These are phyloP conservation scores for Cutaneotrichosporon sp. DNA, from an alignment of 1,284 basidiomycete genomes.

Conservation along the genomic window DNA sequence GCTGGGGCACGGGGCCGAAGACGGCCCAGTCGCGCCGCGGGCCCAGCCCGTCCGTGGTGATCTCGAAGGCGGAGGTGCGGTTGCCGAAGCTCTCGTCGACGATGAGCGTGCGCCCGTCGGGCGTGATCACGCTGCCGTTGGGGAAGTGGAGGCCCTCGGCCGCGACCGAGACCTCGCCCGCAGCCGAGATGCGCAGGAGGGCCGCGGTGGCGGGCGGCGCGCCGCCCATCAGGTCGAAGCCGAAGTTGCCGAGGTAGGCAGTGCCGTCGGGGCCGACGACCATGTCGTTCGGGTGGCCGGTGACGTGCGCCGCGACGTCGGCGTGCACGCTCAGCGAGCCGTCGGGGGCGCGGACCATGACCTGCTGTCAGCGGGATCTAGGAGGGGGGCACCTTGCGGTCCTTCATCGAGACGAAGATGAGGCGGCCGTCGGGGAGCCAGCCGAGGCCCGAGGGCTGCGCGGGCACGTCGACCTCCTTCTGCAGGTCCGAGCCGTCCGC, in stretches of 20 bases:
- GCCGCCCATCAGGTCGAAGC: constrained; percentile 15
- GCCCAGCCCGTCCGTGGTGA: constrained; percentile 6
- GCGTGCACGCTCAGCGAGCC: background rate
- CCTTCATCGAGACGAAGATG: constrained; percentile 11
- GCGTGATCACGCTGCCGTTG: constrained; percentile 10
- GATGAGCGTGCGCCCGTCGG: constrained; percentile 9
- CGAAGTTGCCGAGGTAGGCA: constrained; percentile 15
- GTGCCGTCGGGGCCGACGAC: constrained; percentile 10
- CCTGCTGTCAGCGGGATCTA: no score
- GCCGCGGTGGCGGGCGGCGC: background rate
- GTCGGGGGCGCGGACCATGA: constrained; percentile 7
- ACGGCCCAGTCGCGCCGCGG: constrained; percentile 16
- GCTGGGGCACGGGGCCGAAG: constrained; percentile 3
- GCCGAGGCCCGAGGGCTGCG: constrained; percentile 12
- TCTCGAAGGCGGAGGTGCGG: constrained; percentile 11
- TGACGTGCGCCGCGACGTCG: background rate
- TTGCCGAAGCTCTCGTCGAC: constrained; percentile 17
- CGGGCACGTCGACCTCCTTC: constrained; percentile 8
- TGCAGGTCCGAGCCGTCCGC: constrained; percentile 10
- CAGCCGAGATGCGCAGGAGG: constrained; percentile 12
- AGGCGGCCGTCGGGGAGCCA: constrained; percentile 13
- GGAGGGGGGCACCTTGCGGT: no score
- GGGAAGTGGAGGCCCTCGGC: constrained; percentile 12
- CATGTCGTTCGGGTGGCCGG: constrained; percentile 14
- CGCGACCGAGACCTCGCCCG: constrained; percentile 3